Evolutionary conservation across 2,329 filamentous ascomycete genomes (phyloP).

Genomic region (Trichoderma atroviride): DNA sequence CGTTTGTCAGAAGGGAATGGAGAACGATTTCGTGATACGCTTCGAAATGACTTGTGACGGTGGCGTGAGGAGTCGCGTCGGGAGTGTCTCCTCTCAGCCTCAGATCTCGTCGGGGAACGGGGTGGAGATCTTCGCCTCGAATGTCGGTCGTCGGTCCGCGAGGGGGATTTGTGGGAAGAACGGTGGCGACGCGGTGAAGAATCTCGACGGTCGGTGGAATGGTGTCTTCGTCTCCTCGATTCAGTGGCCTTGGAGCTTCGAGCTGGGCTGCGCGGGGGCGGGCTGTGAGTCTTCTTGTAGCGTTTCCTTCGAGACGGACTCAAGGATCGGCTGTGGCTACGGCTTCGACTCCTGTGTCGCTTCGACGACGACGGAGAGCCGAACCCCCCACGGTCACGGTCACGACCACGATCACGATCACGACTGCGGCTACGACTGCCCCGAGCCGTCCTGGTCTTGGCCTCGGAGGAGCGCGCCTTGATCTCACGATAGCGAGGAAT

Average conservation of each 20-base stretch:
- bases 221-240: slow-evolving; percentile 38
- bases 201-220: slow-evolving; percentile 39
- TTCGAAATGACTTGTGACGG: slow-evolving; percentile 24
- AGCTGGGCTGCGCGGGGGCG: slow-evolving; percentile 45
- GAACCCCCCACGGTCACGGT: slow-evolving; percentile 33
- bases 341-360: slow-evolving; percentile 48
- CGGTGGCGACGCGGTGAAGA: slow-evolving; percentile 38
- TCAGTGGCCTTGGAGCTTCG: slow-evolving; percentile 42
- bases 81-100: slow-evolving; percentile 33
- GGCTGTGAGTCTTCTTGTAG: slow-evolving; percentile 41
- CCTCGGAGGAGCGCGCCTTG: slow-evolving; percentile 37
- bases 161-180: slow-evolving; percentile 37
- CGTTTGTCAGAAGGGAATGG: slow-evolving; percentile 14
- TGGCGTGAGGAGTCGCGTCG: slow-evolving; percentile 34
- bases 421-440: slow-evolving; percentile 37
- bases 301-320: slow-evolving; percentile 45
- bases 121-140: slow-evolving; percentile 33
- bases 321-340: slow-evolving; percentile 44
- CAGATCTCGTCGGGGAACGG: slow-evolving; percentile 35
- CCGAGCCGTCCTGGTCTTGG: slow-evolving; percentile 39
- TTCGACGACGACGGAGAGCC: slow-evolving; percentile 46
- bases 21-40: slow-evolving; percentile 27
- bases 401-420: slow-evolving; percentile 8
- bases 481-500: slow-evolving; percentile 44
- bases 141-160: slow-evolving; percentile 31